Evolutionary conservation across 2,329 filamentous ascomycete genomes (phyloP).

Genomic region (Diaporthe velutina): DNA sequence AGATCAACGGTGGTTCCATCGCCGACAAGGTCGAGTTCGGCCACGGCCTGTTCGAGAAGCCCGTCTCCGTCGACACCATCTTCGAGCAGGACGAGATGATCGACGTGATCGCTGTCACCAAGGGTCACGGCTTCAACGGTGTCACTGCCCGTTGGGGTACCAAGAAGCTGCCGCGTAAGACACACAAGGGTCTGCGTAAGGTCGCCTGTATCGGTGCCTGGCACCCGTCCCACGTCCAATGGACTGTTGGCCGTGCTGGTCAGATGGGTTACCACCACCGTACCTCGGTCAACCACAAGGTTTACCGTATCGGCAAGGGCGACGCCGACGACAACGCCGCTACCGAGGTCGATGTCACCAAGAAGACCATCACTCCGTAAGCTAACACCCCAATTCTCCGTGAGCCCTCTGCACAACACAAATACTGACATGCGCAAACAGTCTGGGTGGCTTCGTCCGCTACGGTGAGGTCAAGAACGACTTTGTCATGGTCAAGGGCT

Average conservation of each 20-base stretch:
- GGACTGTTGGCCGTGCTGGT: conserved; percentile 99
- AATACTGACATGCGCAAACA: conserved; percentile 52
- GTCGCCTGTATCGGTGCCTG: conserved; percentile 99
- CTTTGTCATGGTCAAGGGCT: conserved; percentile 97
- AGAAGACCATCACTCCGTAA: conserved; percentile 99
- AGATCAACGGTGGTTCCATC: conserved; percentile 97
- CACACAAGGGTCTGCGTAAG: conserved; percentile 99
- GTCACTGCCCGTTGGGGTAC: conserved; percentile 99
- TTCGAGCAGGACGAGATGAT: conserved; percentile 99
- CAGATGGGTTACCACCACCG: conserved; percentile 99
- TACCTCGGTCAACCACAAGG: conserved; percentile 99
- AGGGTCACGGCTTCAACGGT: conserved; percentile 98
- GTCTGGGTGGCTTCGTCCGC: conserved; percentile 98
- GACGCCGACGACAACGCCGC: conserved; percentile 91
- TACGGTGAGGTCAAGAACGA: conserved; percentile 99
- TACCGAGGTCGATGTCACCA: conserved; percentile 95
- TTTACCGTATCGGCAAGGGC: conserved; percentile 98
- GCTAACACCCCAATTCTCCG: conserved; percentile 57
- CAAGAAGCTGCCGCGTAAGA: conserved; percentile 99
- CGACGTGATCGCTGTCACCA: conserved; percentile 98
- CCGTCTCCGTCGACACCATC: conserved; percentile 90
- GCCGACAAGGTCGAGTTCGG: conserved; percentile 98
- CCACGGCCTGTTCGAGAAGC: conserved; percentile 98
- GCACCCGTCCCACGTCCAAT: conserved; percentile 99
- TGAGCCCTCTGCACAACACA: neutral